Evolutionary conservation across 305 asterid species (phyloP).

Genomic region (Salvia sclarea): DNA sequence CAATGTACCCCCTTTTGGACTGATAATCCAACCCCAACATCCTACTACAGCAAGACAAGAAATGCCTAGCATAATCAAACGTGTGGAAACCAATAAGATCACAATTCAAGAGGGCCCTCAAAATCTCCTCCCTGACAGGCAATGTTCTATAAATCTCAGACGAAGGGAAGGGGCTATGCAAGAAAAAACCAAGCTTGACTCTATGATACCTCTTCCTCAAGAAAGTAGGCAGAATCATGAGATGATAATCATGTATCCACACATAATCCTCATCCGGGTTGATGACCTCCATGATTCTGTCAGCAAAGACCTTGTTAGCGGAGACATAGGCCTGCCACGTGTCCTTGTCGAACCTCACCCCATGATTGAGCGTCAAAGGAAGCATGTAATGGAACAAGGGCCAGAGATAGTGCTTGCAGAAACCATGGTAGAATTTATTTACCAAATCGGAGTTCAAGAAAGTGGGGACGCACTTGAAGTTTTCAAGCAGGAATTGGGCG

Average conservation of each 20-base stretch:
- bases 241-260: conserved; percentile 79
- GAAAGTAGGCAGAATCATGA: conserved; percentile 70
- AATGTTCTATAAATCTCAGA: conserved; percentile 68
- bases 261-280: conserved; percentile 74
- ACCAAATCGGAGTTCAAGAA: conserved; percentile 52
- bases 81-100: conserved; percentile 79
- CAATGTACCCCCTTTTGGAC: conserved; percentile 75
- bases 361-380: conserved; percentile 58
- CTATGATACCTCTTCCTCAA: conserved; percentile 59
- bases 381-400: conserved; percentile 76
- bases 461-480: conserved; percentile 71
- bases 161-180: conserved; percentile 64
- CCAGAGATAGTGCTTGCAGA: conserved; percentile 81
- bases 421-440: conserved; percentile 67
- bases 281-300: conserved; percentile 66
- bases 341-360: conserved; percentile 54
- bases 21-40: conserved; percentile 79
- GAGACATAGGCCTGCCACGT: conserved; percentile 69
- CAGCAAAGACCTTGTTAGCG: conserved; percentile 70
- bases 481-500: conserved; percentile 52
- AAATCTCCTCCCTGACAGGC: conserved; percentile 75
- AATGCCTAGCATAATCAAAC: conserved; percentile 81
- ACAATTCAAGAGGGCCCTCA: conserved; percentile 69
- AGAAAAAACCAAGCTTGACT: conserved; percentile 62
- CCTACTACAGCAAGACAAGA: conserved; percentile 75